Base-by-base conservation (phyloP, 495 filamentous ascomycete species). In the Ramalina peruviana region DNA sequence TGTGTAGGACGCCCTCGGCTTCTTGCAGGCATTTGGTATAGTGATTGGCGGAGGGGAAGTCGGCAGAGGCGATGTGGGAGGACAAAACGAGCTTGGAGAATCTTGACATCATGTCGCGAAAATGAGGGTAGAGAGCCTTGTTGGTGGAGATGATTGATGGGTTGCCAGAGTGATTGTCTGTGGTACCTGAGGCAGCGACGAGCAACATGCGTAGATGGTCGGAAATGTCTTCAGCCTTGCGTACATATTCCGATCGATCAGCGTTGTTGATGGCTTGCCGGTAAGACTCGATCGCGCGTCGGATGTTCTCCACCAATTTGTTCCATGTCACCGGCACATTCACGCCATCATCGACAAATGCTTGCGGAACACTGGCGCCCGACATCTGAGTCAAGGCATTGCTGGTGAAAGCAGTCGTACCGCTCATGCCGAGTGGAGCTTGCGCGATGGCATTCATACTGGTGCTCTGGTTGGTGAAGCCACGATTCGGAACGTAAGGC, bases 121-220 rank as follows among this genome's bases (percentile, higher is more conserved):
- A 98, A 67, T 97, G 88, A 26, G 93, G 92, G 59, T 97, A 96
- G 40, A 98, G 71, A 2, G 86, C 81, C 66, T 94, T 94, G 66
- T 98, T 98, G 7, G 88, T 89, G 7, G 87, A 92, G 48, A 98
- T 98, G 61, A 97, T 96, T n/a, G 92, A 97, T 26, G 93, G 92
- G 54, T 95, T 92, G 40, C 93, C 93, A 11, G 92, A 98, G 62
- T 98, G 92, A 58, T 97, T 97, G 62, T 98, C 92, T 1, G 92
- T 98, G 3, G 92, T 97, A 45, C 86, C 86, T 9, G 92, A 98
- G 4, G 88, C 92, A 43, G 93, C 93, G 27, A 88, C 86, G 39
- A 98, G 76, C n/a, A 98, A 74, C 58, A 96, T 75, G 38, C 92
- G 83, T 39, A 97, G 72, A 64, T 96, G 89, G 61, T 98, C 93